These are phyloP conservation scores for Tuber borchii DNA, from an alignment of 495 filamentous ascomycete species.

Conservation along the genomic window DNA sequence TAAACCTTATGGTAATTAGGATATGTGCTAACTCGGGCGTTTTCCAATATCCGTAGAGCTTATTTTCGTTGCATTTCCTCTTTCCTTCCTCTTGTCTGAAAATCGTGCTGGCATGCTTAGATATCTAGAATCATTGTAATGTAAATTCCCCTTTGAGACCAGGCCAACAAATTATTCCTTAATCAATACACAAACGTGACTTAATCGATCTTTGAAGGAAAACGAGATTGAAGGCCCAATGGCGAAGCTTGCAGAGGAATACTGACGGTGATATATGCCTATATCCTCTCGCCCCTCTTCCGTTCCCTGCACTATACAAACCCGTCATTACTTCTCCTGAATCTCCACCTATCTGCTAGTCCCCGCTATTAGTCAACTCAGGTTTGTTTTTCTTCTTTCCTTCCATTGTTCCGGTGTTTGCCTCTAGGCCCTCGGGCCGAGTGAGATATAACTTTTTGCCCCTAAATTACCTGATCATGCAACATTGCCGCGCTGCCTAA, in stretches of 20 bases:
- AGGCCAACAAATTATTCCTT: neutral
- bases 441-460: neutral
- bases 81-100: too few relatives aligned
- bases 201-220: neutral
- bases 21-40: too few relatives aligned
- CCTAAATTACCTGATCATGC: neutral
- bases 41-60: neutral
- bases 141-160: neutral
- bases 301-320: neutral
- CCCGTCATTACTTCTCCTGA: neutral
- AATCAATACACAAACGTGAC: neutral
- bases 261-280: neutral
- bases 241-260: neutral
- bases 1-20: neutral
- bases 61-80: neutral
- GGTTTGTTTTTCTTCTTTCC: neutral
- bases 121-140: neutral
- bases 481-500: neutral
- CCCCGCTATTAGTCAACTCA: neutral
- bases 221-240: neutral
- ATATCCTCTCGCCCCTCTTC: neutral
- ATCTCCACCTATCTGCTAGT: neutral
- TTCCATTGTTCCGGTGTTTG: too few relatives aligned
- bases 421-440: too few relatives aligned
- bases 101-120: neutral